Evolutionary conservation across 306 rosid species (phyloP), one percentile per base, ranked within the genome.

Genomic region (Trifolium subterraneum): DNA sequence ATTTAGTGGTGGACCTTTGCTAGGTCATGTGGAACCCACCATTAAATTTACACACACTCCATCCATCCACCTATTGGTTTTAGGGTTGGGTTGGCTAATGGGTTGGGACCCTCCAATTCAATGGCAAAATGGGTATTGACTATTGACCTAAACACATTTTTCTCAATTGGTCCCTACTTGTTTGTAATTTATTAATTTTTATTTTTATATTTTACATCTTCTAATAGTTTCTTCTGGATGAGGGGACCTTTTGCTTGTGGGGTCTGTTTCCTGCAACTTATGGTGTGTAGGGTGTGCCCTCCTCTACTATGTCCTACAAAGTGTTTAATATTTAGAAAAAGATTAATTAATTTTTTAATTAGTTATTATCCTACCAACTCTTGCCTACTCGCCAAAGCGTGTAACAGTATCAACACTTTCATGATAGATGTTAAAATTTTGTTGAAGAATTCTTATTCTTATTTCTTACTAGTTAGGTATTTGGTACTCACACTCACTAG

Each of bases 21-120:
- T 29, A 50, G 11, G n/a, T 41, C 14, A 67, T 8, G 61, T 23
- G 84, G 79, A 79, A 42, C 84, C 80, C 86, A 78, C 85, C 80
- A 81, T 70, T 78, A 70, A 14, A 29, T 73, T 41, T 64, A 41
- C 69, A 69, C 22, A 36, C 65, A 14, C 39, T 60, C 5, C n/a
- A 20, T 39, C 6, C 14, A 27, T 63, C 60, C 29, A 64, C 71
- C 65, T 36, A 51, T 35, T 52, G 61, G 64, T 2, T 3, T 61
- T 71, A 8, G 52, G 47, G 11, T 42, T 62, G 38, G 33, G 20
- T 60, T 60, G 20, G 19, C 2, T 60, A 13, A 59, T 59, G 39
- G 11, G 0, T 22, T 64, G 73, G 83, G 80, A 66, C 79, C 76
- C 84, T 71, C 71, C 50, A 20, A 41, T 41, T 41, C 70, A 23